Conservation (phyloP, 805 yeast species). For the Spathaspora passalidarum region DNA sequence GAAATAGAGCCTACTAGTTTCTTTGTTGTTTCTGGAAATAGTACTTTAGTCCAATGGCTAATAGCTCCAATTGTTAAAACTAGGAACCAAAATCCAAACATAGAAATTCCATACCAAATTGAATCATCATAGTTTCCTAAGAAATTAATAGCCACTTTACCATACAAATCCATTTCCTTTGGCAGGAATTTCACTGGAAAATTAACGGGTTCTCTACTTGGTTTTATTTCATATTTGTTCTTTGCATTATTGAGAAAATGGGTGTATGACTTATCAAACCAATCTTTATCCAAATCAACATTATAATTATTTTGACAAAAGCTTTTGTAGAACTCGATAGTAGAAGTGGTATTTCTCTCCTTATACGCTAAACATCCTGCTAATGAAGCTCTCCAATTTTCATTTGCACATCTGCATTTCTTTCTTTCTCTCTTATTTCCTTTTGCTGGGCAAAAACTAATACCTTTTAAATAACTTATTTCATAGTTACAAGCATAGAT, state of each 20-base stretch:
- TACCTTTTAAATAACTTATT: conserved; percentile 13
- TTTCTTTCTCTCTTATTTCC: too few species aligned
- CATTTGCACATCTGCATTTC: conserved; percentile 23
- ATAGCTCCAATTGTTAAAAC: conserved; percentile 40
- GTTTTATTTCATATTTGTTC: too few species aligned
- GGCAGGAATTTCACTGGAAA: conserved; percentile 23
- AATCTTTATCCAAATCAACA: background rate
- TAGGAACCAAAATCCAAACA: conserved; percentile 47
- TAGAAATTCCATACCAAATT: conserved; percentile 35
- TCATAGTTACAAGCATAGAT: conserved; percentile 13
- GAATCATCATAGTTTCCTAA: conserved; percentile 22
- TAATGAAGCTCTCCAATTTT: conserved; percentile 26
- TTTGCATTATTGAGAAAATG: background rate
- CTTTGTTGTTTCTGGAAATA: conserved; percentile 37
- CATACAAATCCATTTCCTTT: conserved; percentile 10
- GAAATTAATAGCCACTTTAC: conserved; percentile 15
- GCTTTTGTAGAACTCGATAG: background rate
- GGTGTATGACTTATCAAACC: background rate
- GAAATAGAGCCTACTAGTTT: conserved; percentile 24
- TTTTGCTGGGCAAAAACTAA: background rate
- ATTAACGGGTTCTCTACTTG: background rate
- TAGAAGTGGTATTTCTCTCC: background rate
- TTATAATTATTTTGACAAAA: background rate
- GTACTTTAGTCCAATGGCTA: conserved; percentile 37
- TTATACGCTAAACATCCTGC: conserved; percentile 24